These are phyloP conservation scores for Liquidambar formosana DNA, from an alignment of 164 flowering plant genomes.

Conservation along the genomic window DNA sequence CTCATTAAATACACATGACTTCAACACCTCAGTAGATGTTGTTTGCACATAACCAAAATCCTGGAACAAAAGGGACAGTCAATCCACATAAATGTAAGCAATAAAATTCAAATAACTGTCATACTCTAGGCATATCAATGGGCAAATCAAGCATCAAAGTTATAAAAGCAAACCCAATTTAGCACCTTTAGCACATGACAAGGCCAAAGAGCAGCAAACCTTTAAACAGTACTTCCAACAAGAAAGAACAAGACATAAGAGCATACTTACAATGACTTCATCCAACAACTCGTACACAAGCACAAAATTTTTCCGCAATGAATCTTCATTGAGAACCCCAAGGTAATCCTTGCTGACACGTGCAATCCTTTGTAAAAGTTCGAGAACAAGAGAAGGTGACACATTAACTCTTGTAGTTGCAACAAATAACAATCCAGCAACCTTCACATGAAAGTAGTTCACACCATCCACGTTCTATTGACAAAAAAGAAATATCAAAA, in stretches of 20 bases:
- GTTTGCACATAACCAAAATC: constrained; percentile 94
- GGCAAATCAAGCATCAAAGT: too few relatives aligned
- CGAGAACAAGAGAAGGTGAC: constrained; percentile 88
- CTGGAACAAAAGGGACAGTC: constrained; percentile 30
- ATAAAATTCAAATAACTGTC: too few relatives aligned
- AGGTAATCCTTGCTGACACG: constrained; percentile 94
- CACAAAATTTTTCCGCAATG: constrained; percentile 88
- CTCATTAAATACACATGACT: constrained; percentile 84
- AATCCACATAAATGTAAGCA: too few relatives aligned
- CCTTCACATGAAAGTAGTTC: constrained; percentile 96
- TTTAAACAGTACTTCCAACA: background rate
- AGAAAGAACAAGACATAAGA: background rate
- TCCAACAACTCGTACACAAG: constrained; percentile 96
- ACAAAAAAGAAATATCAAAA: background rate
- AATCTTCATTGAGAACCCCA: constrained; percentile 95
- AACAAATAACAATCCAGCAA: constrained; percentile 87
- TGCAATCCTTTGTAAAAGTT: constrained; percentile 92
- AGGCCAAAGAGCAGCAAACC: background rate
- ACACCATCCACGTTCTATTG: constrained; percentile 94
- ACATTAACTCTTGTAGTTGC: constrained; percentile 91
- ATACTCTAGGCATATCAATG: too few relatives aligned
- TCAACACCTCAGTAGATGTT: constrained; percentile 86
- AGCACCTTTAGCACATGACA: background rate
- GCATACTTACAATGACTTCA: constrained; percentile 87
- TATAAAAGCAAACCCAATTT: background rate